phyloP scores from a whole-genome alignment of 2,329 filamentous ascomycete species.

The Diatrype stigma region DNA sequence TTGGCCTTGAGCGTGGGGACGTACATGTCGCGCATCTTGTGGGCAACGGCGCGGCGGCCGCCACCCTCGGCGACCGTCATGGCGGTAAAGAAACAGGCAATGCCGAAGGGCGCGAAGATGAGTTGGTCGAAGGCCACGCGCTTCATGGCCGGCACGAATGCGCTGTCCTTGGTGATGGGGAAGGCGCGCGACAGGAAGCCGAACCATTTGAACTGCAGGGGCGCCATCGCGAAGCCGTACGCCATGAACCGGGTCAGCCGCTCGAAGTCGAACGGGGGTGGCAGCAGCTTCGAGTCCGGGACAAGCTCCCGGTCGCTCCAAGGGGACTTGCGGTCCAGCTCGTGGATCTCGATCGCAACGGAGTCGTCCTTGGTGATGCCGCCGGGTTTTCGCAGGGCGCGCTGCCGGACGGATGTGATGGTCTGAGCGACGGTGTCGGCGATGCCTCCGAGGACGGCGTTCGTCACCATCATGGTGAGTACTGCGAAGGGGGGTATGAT shows the following conservation, averaged over 20 bases:
- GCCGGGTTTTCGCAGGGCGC: conserved; percentile 59
- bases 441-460: conserved; percentile 89
- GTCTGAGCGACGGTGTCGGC: conserved; percentile 95
- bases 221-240: conserved; percentile 95
- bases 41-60: conserved; percentile 69
- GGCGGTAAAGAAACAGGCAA: conserved; percentile 86
- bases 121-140: conserved; percentile 90
- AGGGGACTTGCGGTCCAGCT: conserved; percentile 77
- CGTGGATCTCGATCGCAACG: conserved; percentile 81
- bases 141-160: conserved; percentile 77
- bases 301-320: conserved; percentile 62
- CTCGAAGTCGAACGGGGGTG: conserved; percentile 92
- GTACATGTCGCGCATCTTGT: conserved; percentile 92
- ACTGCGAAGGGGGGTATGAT: conserved; percentile 46
- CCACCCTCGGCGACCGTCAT: conserved; percentile 97
- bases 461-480: conserved; percentile 98
- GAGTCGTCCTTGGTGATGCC: conserved; percentile 59
- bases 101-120: conserved; percentile 83
- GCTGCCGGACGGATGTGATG: conserved; percentile 76
- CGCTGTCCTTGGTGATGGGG: conserved; percentile 74
- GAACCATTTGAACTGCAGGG: conserved; percentile 95
- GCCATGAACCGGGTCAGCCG: conserved; percentile 92
- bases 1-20: conserved; percentile 93
- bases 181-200: conserved; percentile 77
- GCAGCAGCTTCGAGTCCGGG: conserved; percentile 57